These are phyloP conservation scores for Bidens hawaiensis DNA, from an alignment of 140 eudicot genomes.

Conservation along the genomic window DNA sequence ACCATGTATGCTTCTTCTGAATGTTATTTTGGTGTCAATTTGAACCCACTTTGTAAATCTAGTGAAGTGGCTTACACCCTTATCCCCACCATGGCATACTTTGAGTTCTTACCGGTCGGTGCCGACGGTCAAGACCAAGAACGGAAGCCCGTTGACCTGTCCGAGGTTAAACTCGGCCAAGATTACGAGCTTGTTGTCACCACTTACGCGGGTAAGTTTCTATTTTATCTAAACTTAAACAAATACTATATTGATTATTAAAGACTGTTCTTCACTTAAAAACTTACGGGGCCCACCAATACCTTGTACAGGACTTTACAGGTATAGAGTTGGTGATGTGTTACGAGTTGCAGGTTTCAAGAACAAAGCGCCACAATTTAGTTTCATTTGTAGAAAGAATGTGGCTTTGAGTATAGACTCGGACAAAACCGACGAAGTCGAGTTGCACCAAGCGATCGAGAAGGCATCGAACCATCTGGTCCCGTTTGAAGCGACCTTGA, in stretches of 20 bases:
- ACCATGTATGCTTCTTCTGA: conserved; percentile 98
- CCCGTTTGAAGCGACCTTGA: conserved; percentile 58
- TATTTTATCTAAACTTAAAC: not conserved
- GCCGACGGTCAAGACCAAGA: conserved; percentile 51
- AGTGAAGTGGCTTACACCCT: conserved; percentile 83
- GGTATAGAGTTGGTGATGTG: conserved; percentile 95
- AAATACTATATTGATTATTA: not conserved
- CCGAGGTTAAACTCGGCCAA: conserved; percentile 77
- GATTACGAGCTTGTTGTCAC: conserved; percentile 97
- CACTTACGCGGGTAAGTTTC: conserved; percentile 76
- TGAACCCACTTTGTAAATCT: conserved; percentile 92
- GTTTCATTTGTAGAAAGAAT: conserved; percentile 81
- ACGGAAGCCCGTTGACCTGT: conserved; percentile 58
- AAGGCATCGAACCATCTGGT: conserved; percentile 55
- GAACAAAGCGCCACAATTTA: conserved; percentile 95
- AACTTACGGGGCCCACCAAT: too few species aligned
- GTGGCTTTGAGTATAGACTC: conserved; percentile 87
- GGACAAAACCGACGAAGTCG: conserved; percentile 93
- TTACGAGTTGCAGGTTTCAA: conserved; percentile 85
- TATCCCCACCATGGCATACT: conserved; percentile 88
- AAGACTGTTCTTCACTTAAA: not conserved
- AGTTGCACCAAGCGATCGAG: conserved; percentile 79
- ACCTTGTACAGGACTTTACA: conserved; percentile 55
- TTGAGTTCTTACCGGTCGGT: conserved; percentile 79
- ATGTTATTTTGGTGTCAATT: conserved; percentile 86